These are phyloP conservation scores for Quercus glauca DNA, from an alignment of 306 rosid species.

Conservation along the genomic window DNA sequence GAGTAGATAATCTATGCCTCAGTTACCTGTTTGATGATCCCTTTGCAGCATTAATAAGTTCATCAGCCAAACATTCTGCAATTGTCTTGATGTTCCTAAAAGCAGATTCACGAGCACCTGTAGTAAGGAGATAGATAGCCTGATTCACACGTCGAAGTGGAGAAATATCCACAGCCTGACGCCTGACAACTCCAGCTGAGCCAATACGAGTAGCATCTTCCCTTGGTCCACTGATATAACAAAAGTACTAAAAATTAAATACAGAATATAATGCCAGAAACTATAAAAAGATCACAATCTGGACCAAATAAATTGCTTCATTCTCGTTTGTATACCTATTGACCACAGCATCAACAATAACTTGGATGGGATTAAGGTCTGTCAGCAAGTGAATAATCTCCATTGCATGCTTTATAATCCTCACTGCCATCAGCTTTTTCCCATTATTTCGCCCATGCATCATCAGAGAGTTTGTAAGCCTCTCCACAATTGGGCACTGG, in stretches of 20 bases:
- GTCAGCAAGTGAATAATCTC: conserved; percentile 40
- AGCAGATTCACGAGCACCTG: conserved; percentile 53
- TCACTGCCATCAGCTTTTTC: conserved; percentile 34
- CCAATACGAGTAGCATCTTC: conserved; percentile 62
- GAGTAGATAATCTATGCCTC: background rate
- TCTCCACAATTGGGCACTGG: conserved; percentile 37
- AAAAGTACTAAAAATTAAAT: background rate
- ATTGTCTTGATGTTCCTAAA: conserved; percentile 51
- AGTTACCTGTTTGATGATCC: conserved; percentile 52
- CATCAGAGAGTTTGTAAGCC: conserved; percentile 39
- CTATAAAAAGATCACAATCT: background rate
- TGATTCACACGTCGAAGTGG: conserved; percentile 51
- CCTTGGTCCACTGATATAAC: conserved; percentile 46
- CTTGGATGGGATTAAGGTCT: conserved; percentile 35
- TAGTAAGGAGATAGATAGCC: conserved; percentile 52
- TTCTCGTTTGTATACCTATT: conserved; percentile 25
- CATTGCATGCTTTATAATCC: conserved; percentile 35
- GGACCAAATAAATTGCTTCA: background rate
- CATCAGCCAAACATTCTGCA: conserved; percentile 55
- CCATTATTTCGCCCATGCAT: conserved; percentile 37
- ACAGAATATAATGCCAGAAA: background rate
- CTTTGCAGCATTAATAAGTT: conserved; percentile 55
- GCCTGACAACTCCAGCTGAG: conserved; percentile 58
- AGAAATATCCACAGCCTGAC: conserved; percentile 58
- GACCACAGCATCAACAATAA: conserved; percentile 32